These are phyloP conservation scores for Cryphonectria radicalis DNA, from an alignment of 2,329 filamentous ascomycete genomes.

Conservation along the genomic window DNA sequence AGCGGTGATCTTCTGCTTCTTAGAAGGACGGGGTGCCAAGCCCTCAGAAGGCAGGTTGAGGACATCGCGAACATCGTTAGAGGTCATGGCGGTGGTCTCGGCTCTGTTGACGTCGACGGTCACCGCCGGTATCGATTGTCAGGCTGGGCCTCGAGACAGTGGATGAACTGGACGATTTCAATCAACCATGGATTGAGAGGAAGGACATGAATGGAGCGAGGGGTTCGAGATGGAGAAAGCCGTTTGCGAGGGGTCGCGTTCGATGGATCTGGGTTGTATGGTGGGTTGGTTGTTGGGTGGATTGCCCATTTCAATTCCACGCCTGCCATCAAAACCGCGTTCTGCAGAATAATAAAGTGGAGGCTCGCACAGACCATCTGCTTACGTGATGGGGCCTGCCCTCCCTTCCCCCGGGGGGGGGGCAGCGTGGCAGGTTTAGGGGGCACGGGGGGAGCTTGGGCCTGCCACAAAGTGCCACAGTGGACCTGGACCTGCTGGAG, in stretches of 20 bases:
- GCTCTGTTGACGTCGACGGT: constrained; percentile 28
- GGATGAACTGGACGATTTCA: neutral
- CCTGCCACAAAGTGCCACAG: neutral
- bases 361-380: constrained; percentile 7
- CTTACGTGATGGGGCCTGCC: neutral
- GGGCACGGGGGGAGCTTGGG: neutral
- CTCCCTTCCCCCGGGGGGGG: neutral
- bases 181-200: constrained; percentile 6
- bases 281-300: neutral
- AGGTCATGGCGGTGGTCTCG: constrained; percentile 58
- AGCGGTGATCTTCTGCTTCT: constrained; percentile 73
- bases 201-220: neutral
- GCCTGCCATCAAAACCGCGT: neutral
- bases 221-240: neutral
- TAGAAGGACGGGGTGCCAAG: constrained; percentile 60
- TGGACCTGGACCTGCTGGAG: constrained; percentile 1
- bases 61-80: constrained; percentile 85
- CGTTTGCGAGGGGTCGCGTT: neutral
- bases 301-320: neutral
- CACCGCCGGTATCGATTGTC: constrained; percentile 24
- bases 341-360: neutral
- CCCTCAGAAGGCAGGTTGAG: constrained; percentile 75
- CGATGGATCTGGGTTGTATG: constrained; percentile 8
- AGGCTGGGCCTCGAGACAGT: neutral
- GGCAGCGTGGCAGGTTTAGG: neutral